Evolutionary conservation across 495 filamentous ascomycete species (phyloP).

Genomic region (Cercophora scortea): DNA sequence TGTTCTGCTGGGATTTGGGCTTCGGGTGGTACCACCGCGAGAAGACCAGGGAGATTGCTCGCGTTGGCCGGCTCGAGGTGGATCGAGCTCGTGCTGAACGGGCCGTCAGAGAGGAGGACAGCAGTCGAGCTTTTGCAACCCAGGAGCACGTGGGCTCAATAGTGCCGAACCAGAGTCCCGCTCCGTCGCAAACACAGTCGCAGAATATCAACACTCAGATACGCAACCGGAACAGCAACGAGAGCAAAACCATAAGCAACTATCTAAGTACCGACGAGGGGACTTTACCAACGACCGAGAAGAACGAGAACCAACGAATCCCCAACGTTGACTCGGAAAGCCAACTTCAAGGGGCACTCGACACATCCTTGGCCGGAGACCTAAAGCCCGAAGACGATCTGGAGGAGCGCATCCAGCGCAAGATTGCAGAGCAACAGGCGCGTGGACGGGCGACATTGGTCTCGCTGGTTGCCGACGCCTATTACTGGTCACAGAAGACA

Average conservation of each 20-base stretch:
- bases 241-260: background rate
- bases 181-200: too few relatives aligned
- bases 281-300: background rate
- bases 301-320: background rate
- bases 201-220: background rate
- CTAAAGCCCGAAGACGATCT: background rate
- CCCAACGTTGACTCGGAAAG: background rate
- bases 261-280: background rate
- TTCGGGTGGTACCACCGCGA: conserved; percentile 51
- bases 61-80: conserved; percentile 42
- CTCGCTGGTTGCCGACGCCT: conserved; percentile 32
- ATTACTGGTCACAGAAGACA: conserved; percentile 53
- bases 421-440: background rate
- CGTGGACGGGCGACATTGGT: conserved; percentile 32
- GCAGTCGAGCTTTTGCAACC: background rate
- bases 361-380: background rate
- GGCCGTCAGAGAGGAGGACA: conserved; percentile 15
- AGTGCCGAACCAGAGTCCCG: background rate
- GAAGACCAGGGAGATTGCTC: conserved; percentile 52
- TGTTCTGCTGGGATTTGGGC: conserved; percentile 54
- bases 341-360: background rate
- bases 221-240: background rate
- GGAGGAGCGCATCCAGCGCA: background rate
- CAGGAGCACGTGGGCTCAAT: background rate
- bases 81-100: conserved; percentile 36